These are phyloP conservation scores for Ogataea degrootiae DNA, from an alignment of 805 yeast genomes.

Conservation along the genomic window DNA sequence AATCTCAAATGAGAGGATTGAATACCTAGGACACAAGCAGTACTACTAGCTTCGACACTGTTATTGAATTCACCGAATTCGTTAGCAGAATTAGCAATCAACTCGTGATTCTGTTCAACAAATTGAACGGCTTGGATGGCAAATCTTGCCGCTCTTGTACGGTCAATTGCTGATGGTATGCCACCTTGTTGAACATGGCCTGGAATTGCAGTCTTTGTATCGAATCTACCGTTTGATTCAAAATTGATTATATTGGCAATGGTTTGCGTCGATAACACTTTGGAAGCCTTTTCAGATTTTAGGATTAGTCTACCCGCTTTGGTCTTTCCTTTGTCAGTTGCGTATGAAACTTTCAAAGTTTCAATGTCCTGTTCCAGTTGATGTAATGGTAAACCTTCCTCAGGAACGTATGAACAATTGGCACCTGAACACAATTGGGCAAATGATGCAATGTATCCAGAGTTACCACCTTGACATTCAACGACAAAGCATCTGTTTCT, in stretches of 20 bases:
- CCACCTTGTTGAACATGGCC: conserved; percentile 89
- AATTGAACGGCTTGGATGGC: conserved; percentile 67
- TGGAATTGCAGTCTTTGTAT: conserved; percentile 75
- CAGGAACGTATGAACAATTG: conserved; percentile 72
- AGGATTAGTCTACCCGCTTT: conserved; percentile 67
- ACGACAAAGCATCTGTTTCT: conserved; percentile 76
- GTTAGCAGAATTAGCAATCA: conserved; percentile 16
- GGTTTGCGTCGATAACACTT: conserved; percentile 61
- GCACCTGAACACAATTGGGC: conserved; percentile 71
- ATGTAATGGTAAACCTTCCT: conserved; percentile 55
- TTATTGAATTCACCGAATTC: conserved; percentile 28
- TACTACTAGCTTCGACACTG: conserved; percentile 32
- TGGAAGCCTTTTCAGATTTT: conserved; percentile 62
- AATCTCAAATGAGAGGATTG: conserved; percentile 71
- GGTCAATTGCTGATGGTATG: conserved; percentile 70
- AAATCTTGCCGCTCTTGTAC: conserved; percentile 69
- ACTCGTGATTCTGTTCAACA: conserved; percentile 42
- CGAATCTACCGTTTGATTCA: conserved; percentile 61
- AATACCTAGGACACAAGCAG: conserved; percentile 83
- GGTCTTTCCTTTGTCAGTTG: conserved; percentile 57
- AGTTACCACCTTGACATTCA: conserved; percentile 83
- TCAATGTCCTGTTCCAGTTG: conserved; percentile 64
- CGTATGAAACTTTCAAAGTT: conserved; percentile 53
- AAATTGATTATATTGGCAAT: conserved; percentile 68
- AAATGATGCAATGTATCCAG: conserved; percentile 71